Evolutionary conservation across 352 stramenopile species (phyloP).

Genomic region (Pythium aquatile): DNA sequence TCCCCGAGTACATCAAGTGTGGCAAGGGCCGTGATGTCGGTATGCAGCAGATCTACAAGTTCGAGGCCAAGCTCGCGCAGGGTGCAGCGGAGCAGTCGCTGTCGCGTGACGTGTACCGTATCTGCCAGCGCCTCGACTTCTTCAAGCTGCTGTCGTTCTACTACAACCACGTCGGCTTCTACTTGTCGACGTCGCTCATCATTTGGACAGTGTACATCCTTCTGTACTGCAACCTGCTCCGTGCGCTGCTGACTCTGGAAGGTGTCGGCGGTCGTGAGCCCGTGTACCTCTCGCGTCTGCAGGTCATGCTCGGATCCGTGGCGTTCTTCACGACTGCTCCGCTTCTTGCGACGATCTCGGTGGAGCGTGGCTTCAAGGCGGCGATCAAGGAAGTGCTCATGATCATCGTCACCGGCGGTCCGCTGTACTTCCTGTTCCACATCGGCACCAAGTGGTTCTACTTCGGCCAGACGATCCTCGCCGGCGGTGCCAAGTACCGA

Average conservation of each 20-base stretch:
- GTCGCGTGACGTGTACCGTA: constrained; percentile 97
- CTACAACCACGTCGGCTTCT: constrained; percentile 99
- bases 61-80: constrained; percentile 98
- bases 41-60: constrained; percentile 99
- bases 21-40: constrained; percentile 99
- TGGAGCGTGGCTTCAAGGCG: constrained; percentile 97
- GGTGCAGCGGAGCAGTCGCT: constrained; percentile 98
- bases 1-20: constrained; percentile 99
- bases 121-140: constrained; percentile 97
- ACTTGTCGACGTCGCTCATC: constrained; percentile 97
- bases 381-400: constrained; percentile 92
- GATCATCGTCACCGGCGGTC: constrained; percentile 96
- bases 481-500: constrained; percentile 97
- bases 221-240: constrained; percentile 95
- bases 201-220: constrained; percentile 98
- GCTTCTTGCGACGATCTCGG: constrained; percentile 96
- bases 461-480: constrained; percentile 98
- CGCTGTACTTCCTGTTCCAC: constrained; percentile 99
- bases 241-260: constrained; percentile 92
- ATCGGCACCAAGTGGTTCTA: constrained; percentile 99
- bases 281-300: constrained; percentile 93
- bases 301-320: constrained; percentile 96
- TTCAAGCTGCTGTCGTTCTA: constrained; percentile 99
- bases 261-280: constrained; percentile 90
- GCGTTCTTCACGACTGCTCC: constrained; percentile 97